Evolutionary conservation across 2,329 filamentous ascomycete species (phyloP).

Genomic region (Colletotrichum destructivum): DNA sequence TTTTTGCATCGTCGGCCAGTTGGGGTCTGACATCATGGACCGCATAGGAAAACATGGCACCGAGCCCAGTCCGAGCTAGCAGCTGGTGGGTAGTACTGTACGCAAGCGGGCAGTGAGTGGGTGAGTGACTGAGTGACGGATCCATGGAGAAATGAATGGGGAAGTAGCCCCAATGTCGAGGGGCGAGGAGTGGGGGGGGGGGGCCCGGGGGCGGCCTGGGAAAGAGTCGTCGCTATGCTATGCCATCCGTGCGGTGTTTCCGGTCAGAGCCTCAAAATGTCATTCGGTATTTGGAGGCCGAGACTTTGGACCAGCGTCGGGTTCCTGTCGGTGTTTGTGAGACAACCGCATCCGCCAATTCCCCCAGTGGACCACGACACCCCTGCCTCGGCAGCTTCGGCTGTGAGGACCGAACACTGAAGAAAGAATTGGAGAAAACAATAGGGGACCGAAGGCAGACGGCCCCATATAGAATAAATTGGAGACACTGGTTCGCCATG

Average conservation of each 20-base stretch:
- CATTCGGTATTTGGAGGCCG: constrained; percentile 10
- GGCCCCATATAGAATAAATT: constrained; percentile 5
- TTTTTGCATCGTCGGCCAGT: neutral
- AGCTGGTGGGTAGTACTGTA: neutral
- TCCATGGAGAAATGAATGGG: constrained; percentile 39
- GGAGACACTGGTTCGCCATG: constrained; percentile 20
- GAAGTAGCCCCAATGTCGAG: constrained; percentile 27
- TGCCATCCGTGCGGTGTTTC: neutral
- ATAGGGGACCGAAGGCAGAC: neutral
- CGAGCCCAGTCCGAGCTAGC: constrained; percentile 35
- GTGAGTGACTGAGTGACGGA: neutral
- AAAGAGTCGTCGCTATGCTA: constrained; percentile 14
- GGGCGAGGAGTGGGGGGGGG: neutral
- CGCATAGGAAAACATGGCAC: constrained; percentile 13
- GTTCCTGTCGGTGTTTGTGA: constrained; percentile 12
- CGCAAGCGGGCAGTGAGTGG: neutral
- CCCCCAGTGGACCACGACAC: neutral
- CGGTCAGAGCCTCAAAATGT: constrained; percentile 24
- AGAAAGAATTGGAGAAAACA: constrained; percentile 6
- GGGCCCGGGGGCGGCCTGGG: constrained; percentile 20
- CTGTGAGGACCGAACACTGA: constrained; percentile 11
- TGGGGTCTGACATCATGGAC: constrained; percentile 39
- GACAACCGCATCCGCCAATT: neutral
- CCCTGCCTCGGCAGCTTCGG: constrained; percentile 37
- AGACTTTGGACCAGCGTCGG: constrained; percentile 12